Evolutionary conservation across 2,329 filamentous ascomycete genomes (phyloP).

Genomic region (Ophiostoma piceae): DNA sequence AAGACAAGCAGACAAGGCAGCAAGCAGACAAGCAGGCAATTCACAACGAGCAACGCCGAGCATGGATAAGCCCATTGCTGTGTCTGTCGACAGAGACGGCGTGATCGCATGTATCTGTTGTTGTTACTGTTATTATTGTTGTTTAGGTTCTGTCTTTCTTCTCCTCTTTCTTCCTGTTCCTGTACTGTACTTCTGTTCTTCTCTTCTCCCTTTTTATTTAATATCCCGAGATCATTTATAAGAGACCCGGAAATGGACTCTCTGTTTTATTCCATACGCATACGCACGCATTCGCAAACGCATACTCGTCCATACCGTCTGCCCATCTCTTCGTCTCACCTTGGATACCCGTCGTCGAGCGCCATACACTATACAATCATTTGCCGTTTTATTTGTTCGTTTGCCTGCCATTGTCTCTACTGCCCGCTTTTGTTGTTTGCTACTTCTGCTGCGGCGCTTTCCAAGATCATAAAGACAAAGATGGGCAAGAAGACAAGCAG

Average conservation of each 20-base stretch:
- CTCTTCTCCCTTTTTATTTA: not conserved
- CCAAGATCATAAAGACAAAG: too few relatives aligned
- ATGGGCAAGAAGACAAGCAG: too few relatives aligned
- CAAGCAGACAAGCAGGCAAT: too few relatives aligned
- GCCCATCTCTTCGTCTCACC: conserved; percentile 2
- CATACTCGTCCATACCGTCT: not conserved
- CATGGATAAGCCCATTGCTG: not conserved
- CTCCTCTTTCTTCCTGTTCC: not conserved
- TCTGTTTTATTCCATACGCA: not conserved
- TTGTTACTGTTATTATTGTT: too few relatives aligned
- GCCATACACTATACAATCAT: not conserved
- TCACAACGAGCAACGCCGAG: not conserved
- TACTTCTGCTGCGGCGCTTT: not conserved
- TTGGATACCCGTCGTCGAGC: conserved; percentile 16
- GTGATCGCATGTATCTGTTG: too few relatives aligned
- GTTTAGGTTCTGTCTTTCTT: not conserved
- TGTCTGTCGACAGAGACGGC: not conserved
- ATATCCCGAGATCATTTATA: not conserved
- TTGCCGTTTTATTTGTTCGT: not conserved
- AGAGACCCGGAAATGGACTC: conserved; percentile 13
- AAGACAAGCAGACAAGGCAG: too few relatives aligned
- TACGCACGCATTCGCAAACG: too few relatives aligned
- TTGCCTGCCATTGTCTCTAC: not conserved
- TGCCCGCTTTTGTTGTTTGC: not conserved
- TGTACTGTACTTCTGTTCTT: not conserved